Evolutionary conservation across 805 yeast species (phyloP).

Genomic region (Priceomyces melissophilus): DNA sequence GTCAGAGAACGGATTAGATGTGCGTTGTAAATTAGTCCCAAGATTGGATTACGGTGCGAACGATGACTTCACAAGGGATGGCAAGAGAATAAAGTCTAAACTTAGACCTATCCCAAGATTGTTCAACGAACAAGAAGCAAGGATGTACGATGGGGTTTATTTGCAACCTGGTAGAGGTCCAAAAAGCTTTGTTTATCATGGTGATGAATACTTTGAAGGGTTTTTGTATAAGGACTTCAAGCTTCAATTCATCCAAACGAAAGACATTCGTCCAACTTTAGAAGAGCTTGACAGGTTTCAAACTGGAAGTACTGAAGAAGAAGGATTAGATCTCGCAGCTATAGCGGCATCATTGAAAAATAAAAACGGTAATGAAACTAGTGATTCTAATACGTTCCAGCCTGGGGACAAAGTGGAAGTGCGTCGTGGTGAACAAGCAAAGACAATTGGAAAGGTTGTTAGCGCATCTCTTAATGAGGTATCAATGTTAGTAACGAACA

Average conservation of each 20-base stretch:
- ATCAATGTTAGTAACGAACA: conserved; percentile 46
- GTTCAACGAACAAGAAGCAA: conserved; percentile 86
- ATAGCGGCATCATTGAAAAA: conserved; percentile 83
- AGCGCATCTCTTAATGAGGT: conserved; percentile 58
- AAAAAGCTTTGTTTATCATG: conserved; percentile 64
- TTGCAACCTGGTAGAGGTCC: conserved; percentile 63
- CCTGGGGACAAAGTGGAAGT: conserved; percentile 95
- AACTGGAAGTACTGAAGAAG: conserved; percentile 68
- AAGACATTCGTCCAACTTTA: conserved; percentile 78
- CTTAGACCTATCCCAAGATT: conserved; percentile 81
- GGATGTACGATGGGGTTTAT: conserved; percentile 73
- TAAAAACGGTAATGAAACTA: conserved; percentile 24
- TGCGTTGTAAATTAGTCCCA: conserved; percentile 88
- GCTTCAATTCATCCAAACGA: conserved; percentile 75
- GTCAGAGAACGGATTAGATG: conserved; percentile 93
- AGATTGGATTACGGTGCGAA: conserved; percentile 85
- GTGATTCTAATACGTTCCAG: conserved; percentile 54
- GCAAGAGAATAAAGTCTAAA: conserved; percentile 49
- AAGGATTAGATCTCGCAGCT: conserved; percentile 79
- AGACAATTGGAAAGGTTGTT: conserved; percentile 75
- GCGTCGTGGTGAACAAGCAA: conserved; percentile 89
- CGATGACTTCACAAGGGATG: conserved; percentile 47
- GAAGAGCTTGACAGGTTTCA: conserved; percentile 85
- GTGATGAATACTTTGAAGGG: conserved; percentile 89
- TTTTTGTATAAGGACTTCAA: conserved; percentile 83